phyloP scores from a whole-genome alignment of 495 filamentous ascomycete species.

The Aspergillus bertholletiae region DNA sequence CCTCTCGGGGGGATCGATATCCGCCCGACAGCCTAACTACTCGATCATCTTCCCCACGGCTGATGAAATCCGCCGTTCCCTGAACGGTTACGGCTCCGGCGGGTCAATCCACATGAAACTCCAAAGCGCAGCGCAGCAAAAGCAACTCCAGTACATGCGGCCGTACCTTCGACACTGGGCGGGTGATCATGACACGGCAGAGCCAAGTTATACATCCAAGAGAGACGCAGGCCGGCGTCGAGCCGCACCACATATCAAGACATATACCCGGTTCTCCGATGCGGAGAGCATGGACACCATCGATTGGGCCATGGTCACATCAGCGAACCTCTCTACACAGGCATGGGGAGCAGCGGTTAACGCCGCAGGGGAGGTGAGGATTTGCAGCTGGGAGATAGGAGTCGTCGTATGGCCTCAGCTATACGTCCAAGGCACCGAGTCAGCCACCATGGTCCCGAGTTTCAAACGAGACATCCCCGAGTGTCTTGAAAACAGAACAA shows the following conservation, averaged over 20 bases:
- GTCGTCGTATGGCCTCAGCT: constrained; percentile 82
- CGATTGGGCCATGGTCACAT: constrained; percentile 84
- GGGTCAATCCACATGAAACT: constrained; percentile 80
- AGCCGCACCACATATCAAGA: constrained; percentile 92
- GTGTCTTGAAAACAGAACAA: constrained; percentile 23
- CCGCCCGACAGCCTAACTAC: constrained; percentile 32
- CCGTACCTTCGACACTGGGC: constrained; percentile 75
- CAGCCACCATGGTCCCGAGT: constrained; percentile 61
- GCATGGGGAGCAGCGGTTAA: constrained; percentile 74
- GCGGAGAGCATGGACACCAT: constrained; percentile 44
- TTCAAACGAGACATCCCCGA: constrained; percentile 59
- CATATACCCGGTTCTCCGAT: constrained; percentile 70
- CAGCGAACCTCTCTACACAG: constrained; percentile 84
- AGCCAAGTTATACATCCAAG: not conserved
- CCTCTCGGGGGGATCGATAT: constrained; percentile 28
- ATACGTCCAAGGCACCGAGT: constrained; percentile 36
- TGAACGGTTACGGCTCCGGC: constrained; percentile 78
- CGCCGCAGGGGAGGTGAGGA: constrained; percentile 54
- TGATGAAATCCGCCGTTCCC: constrained; percentile 69
- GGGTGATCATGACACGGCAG: constrained; percentile 28
- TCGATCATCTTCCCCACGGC: constrained; percentile 78
- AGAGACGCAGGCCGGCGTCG: constrained; percentile 59
- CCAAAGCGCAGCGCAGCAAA: constrained; percentile 61
- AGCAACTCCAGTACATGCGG: constrained; percentile 70
- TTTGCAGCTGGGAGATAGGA: constrained; percentile 82